phyloP scores from a whole-genome alignment of 2,329 filamentous ascomycete species.

The Alternaria sp. region DNA sequence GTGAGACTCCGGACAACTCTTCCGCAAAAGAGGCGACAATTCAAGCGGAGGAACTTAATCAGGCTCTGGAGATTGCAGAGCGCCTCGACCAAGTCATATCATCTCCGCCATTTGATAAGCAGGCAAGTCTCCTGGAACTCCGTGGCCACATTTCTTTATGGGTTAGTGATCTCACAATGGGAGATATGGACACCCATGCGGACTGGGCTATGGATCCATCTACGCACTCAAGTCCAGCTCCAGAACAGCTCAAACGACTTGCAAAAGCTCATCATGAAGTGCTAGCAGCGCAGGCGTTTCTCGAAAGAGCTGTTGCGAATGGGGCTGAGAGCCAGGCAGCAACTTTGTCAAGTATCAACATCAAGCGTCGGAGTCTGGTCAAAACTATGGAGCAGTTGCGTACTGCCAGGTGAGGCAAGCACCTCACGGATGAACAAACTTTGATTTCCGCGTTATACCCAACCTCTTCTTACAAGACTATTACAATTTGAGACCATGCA shows the following conservation, averaged over 20 bases:
- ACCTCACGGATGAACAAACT: neutral
- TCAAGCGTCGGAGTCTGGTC: constrained; percentile 13
- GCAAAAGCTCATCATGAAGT: constrained; percentile 28
- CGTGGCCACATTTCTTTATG: constrained; percentile 78
- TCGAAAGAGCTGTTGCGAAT: constrained; percentile 30
- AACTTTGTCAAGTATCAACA: constrained; percentile 24
- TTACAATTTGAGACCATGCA: neutral
- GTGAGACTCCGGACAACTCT: constrained; percentile 8
- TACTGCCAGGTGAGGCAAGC: neutral
- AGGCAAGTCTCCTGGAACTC: constrained; percentile 70
- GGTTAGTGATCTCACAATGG: constrained; percentile 69
- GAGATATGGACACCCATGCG: constrained; percentile 18
- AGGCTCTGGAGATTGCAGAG: constrained; percentile 67
- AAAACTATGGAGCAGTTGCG: constrained; percentile 1
- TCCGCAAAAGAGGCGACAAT: constrained; percentile 42
- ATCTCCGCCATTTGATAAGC: constrained; percentile 73
- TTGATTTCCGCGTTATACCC: constrained; percentile 4
- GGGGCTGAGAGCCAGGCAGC: constrained; percentile 20
- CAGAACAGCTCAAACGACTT: constrained; percentile 20
- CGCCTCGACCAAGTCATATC: constrained; percentile 75
- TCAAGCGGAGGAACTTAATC: constrained; percentile 60
- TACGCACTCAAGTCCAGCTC: neutral
- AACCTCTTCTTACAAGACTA: neutral
- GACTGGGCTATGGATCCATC: constrained; percentile 20
- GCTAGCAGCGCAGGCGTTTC: constrained; percentile 27